Evolutionary conservation across 31 red algal genomes (phyloP), one percentile per base, ranked within the genome.

Genomic region (Endocladia muricata): DNA sequence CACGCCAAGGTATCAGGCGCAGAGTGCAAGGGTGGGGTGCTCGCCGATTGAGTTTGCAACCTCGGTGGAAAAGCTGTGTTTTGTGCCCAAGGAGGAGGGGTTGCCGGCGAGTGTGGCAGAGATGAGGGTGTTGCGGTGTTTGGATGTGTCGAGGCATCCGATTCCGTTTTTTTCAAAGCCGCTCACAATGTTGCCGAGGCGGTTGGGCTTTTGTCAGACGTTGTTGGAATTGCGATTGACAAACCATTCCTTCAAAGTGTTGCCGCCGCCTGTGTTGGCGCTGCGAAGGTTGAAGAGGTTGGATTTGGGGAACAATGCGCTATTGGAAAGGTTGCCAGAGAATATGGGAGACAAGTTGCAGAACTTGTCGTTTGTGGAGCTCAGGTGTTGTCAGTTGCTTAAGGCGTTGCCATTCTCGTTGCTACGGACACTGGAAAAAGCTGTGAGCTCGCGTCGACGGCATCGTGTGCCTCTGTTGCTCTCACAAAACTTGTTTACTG

Each of bases 311-410:
- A 23, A 4, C 47, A 65, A 65, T 41, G 35, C 4, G n/a, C 22
- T 47, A 39, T 35, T 78, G 37, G 64, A 77, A 52, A 4, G 4
- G 40, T 55, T 87, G 56, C 83, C 83, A 19, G 48, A 78, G 4
- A 55, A 87, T 61, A 87, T 87, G 25, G 83, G 83, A 37, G 73
- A 71, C 31, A 21, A 41, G n/a, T 54, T 87, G 38, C 61, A 32
- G 1, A 39, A 78, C 2, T 59, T 87, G 28, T 31, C 23, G 21
- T 38, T 70, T 41, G 25, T 87, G 15, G 60, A 78, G 23, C 54
- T 87, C 2, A 42, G 51, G 4, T 31, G 64, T 22, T 87, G 83
- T 30, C 33, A 31, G 36, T 41, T 3, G 17, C 32, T 87, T 31
- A 70, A 42, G 1, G 3, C 3, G 15, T 39, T 87, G 32, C 83